Conservation (phyloP, 2,329 filamentous ascomycete species). For the Thermomyces lanuginosus region DNA sequence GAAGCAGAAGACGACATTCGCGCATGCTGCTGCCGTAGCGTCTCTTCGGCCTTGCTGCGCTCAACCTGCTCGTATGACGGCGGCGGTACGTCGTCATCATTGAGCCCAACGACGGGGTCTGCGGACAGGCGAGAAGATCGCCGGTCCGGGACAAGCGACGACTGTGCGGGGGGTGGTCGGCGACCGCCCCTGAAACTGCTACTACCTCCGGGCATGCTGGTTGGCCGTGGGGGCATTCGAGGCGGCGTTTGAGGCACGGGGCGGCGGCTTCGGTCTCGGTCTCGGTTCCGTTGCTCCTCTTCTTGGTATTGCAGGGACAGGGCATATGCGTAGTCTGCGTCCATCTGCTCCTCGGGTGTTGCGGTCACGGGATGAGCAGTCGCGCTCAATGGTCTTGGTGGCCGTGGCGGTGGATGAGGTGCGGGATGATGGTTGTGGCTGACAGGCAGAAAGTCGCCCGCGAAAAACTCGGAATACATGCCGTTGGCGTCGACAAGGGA, state of each 20-base stretch:
- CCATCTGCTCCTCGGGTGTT: constrained; percentile 48
- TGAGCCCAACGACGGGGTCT: constrained; percentile 3
- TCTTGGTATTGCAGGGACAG: constrained; percentile 86
- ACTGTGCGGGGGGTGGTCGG: constrained; percentile 1
- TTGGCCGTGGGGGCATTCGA: constrained; percentile 14
- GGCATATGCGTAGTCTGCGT: constrained; percentile 63
- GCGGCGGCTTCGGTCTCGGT: constrained; percentile 20
- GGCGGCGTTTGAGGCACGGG: not conserved
- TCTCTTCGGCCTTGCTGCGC: constrained; percentile 37
- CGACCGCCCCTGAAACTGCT: not conserved
- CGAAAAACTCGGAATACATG: constrained; percentile 64
- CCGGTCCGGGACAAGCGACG: not conserved
- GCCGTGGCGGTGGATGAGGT: not conserved
- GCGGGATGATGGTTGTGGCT: too few species aligned
- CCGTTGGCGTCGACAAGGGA: constrained; percentile 78
- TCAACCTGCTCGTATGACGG: constrained; percentile 52
- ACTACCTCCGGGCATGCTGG: constrained; percentile 1
- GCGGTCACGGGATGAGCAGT: constrained; percentile 6
- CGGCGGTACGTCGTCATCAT: constrained; percentile 36
- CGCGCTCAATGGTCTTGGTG: not conserved
- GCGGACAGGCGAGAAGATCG: constrained; percentile 1
- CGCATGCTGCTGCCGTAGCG: constrained; percentile 1
- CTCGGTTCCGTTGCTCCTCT: constrained; percentile 57
- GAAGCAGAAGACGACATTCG: not conserved
- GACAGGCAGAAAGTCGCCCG: constrained; percentile 79